Evolutionary conservation across 202 grass and related monocot species (phyloP), one percentile per base, ranked within the genome.

Genomic region (Carex sylvatica): DNA sequence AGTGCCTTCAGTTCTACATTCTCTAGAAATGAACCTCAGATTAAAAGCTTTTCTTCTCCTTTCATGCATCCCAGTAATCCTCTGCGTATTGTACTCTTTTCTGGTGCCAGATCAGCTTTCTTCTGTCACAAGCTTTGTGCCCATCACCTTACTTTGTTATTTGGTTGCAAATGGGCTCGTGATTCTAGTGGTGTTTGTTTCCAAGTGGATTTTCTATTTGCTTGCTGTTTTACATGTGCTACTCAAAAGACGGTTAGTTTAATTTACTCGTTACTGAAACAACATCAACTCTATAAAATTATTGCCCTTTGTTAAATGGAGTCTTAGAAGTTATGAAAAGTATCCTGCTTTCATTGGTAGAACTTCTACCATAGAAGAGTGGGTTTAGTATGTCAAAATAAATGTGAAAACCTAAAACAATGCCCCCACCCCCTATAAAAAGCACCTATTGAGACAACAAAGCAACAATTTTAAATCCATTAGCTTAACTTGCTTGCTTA

Each of bases 21-120:
- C 92, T 83, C 51, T 95, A 54, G 96, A 95, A 77, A 83, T 80
- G 71, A 98, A 98, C 63, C 84, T 98, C 80, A 93, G 91, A 87
- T 73, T 90, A 74, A 89, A 79, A 30, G 73, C 89, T 44, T 93
- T 91, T 67, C 55, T 90, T 30, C 83, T 95, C 40, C 87, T 93
- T 81, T 86, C 76, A 79, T 66, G 94, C 44, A 77, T 86, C 16
- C 96, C 96, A 38, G 79, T 89, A 86, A 56, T 91, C 86, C 33
- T 98, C 13, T 93, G 84, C 59, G 62, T 93, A 65, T 73, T 82
- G 49, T 84, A 90, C 61, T 79, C 83, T 13, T 69, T 93, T 62
- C 72, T 92, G n/a, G 81, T 44, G 16, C 73, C 55, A 10, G 47
- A 87, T 59, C 82, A 86, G 83, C 79, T 86, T 51, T 91, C 89